These are phyloP conservation scores for Amphirosellinia nigrospora DNA, from an alignment of 495 filamentous ascomycete species.

Conservation along the genomic window DNA sequence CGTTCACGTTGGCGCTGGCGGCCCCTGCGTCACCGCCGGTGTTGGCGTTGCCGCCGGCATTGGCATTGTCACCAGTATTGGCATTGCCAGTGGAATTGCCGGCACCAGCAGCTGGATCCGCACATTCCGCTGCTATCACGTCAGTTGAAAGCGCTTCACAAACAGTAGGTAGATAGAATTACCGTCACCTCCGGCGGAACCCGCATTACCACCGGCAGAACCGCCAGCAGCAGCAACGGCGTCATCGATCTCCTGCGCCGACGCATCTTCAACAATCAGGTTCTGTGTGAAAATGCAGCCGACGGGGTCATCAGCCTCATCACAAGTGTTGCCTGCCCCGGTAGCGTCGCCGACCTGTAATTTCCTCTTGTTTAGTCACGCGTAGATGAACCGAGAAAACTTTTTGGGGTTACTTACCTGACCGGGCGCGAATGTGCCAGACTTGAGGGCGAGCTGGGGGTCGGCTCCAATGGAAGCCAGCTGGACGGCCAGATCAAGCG, in stretches of 20 bases:
- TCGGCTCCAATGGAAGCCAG: slow-evolving; percentile 64
- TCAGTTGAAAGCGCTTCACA: neutral
- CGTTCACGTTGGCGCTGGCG: slow-evolving; percentile 56
- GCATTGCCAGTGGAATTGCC: slow-evolving; percentile 24
- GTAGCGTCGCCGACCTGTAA: slow-evolving; percentile 59
- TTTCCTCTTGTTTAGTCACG: slow-evolving; percentile 5
- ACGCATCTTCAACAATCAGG: slow-evolving; percentile 63
- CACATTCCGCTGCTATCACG: slow-evolving; percentile 36
- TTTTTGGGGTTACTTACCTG: slow-evolving; percentile 40
- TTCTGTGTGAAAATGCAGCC: slow-evolving; percentile 70
- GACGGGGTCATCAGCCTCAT: slow-evolving; percentile 53
- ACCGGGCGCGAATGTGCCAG: slow-evolving; percentile 66
- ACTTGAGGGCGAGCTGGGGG: slow-evolving; percentile 59
- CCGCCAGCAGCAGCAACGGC: slow-evolving; percentile 51
- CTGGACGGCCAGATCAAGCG: slow-evolving; percentile 59
- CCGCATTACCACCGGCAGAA: slow-evolving; percentile 19
- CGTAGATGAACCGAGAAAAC: neutral
- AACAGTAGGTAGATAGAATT: slow-evolving; percentile 7
- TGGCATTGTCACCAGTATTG: neutral
- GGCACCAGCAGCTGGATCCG: slow-evolving; percentile 32
- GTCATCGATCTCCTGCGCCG: slow-evolving; percentile 59
- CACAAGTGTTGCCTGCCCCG: slow-evolving; percentile 64
- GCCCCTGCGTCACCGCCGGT: slow-evolving; percentile 1
- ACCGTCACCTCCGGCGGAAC: slow-evolving; percentile 27
- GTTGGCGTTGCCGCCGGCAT: neutral